Base-by-base conservation (phyloP, 768 basidiomycete species). In the Trametes maxima region DNA sequence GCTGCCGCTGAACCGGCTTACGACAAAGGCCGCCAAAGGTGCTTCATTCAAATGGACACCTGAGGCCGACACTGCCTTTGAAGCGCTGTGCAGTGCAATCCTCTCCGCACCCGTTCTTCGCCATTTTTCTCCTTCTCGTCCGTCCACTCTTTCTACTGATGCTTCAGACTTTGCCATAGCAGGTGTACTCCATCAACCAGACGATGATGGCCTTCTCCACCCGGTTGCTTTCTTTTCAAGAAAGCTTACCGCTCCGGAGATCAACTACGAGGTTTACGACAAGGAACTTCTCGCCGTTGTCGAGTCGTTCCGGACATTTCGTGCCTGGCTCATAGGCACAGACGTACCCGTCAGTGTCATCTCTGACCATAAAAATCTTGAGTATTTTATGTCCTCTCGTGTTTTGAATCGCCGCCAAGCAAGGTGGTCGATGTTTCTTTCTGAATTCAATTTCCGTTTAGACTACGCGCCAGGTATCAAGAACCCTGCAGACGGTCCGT, bases 211-310 rank as follows among this genome's bases (percentile, higher is more conserved):
- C 14, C 22, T 60, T 5, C 77, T 73, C 69, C 69, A 71, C 3
- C 80, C 81, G 0, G 65, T 82, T 17, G 78, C 73, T 0, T 84
- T 75, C 60, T 62, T 68, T 3, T 81, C 77, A 0, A 70, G 73
- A 5, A 65, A 69, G 6, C 56, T 80, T 33, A 53, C 52, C 16
- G 39, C 52, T 24, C 11, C 52, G 24, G 52, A 53, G 0, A 51
- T 68, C 2, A 83, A 84, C 64, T 84, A 84, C 64, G 71, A 78
- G 28, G 74, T 75, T 33, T 70, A 79, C 55, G 74, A 85, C 64
- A 75, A 76, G 58, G 83, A 86, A 67, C 56, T 85, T 0, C 72
- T 83, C 2, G 79, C 81, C 0, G 79, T 84, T 22, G 72, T 84
- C 24, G 68, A 33, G 73, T 52, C 73, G 0, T 62, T 80, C 75